phyloP scores from a whole-genome alignment of 345 rosid genomes.

The Tarenaya hassleriana region DNA sequence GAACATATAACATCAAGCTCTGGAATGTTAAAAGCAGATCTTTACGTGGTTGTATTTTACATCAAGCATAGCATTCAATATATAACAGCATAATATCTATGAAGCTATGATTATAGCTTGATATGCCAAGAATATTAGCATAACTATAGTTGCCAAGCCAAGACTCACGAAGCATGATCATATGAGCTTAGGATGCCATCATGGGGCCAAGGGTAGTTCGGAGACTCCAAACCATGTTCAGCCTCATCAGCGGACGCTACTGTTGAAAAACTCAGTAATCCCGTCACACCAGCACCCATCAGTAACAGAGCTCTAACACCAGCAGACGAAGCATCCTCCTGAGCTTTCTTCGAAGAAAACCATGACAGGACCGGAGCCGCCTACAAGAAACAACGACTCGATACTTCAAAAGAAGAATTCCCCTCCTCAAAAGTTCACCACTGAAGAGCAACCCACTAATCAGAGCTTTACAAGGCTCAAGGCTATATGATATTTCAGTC shows the following conservation, averaged over 20 bases:
- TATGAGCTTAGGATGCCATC: conserved; percentile 85
- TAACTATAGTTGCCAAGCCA: background rate
- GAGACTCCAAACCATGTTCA: conserved; percentile 79
- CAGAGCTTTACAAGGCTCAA: background rate
- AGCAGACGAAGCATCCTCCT: conserved; percentile 47
- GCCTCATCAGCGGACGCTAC: conserved; percentile 93
- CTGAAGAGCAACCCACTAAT: background rate
- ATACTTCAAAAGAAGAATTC: background rate
- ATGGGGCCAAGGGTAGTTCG: conserved; percentile 97
- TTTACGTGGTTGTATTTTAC: background rate
- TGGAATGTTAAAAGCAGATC: background rate
- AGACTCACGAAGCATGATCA: conserved; percentile 95
- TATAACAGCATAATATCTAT: background rate
- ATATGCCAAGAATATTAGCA: background rate
- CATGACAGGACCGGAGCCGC: conserved; percentile 48
- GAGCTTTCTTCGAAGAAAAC: conserved; percentile 53
- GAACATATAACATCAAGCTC: conserved; percentile 28
- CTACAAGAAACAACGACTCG: conserved; percentile 27
- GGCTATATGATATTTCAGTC: background rate
- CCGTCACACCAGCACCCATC: conserved; percentile 82
- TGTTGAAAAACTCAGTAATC: conserved; percentile 61
- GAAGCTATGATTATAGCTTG: background rate
- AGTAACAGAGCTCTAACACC: conserved; percentile 56
- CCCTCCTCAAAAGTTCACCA: background rate
- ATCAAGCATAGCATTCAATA: background rate